A percentile compares a stretch with the other conserved stretches of the same genome.
These are phyloP conservation scores for Jacaranda copaia DNA, from an alignment of 257 asterid species.

Conservation along the genomic window DNA sequence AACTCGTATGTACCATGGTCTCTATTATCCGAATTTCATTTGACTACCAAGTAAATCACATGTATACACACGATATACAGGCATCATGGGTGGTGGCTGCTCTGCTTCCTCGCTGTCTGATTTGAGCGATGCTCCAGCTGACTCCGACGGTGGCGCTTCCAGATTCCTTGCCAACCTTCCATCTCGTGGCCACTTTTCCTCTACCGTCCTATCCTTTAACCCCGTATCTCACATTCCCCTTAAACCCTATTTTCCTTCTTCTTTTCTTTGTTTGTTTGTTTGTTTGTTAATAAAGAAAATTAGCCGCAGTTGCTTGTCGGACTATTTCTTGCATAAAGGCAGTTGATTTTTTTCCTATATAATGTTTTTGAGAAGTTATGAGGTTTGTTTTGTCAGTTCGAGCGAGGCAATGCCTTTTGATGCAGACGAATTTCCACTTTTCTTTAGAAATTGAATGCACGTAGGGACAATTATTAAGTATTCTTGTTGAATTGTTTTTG, in stretches of 20 bases:
- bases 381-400: slow-evolving; percentile 18
- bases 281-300: too few species aligned
- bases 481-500: neutral
- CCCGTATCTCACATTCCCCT: slow-evolving; percentile 45
- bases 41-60: slow-evolving; percentile 12
- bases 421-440: neutral
- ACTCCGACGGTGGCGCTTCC: slow-evolving; percentile 49
- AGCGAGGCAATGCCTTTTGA: neutral
- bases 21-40: neutral
- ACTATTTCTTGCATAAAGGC: neutral
- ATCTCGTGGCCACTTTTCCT: slow-evolving; percentile 71
- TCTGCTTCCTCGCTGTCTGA: slow-evolving; percentile 43
- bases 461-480: neutral
- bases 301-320: too few species aligned
- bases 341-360: neutral
- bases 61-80: neutral
- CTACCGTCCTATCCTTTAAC: slow-evolving; percentile 62
- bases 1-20: neutral
- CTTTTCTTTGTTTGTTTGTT: too few species aligned
- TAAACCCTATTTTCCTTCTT: slow-evolving; percentile 26
- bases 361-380: neutral
- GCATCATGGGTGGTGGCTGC: slow-evolving; percentile 47
- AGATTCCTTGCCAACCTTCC: slow-evolving; percentile 66
- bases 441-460: neutral
- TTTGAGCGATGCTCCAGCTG: slow-evolving; percentile 29